These are phyloP conservation scores for Tephrocybe sp. DNA, from an alignment of 768 basidiomycete genomes.

Conservation along the genomic window DNA sequence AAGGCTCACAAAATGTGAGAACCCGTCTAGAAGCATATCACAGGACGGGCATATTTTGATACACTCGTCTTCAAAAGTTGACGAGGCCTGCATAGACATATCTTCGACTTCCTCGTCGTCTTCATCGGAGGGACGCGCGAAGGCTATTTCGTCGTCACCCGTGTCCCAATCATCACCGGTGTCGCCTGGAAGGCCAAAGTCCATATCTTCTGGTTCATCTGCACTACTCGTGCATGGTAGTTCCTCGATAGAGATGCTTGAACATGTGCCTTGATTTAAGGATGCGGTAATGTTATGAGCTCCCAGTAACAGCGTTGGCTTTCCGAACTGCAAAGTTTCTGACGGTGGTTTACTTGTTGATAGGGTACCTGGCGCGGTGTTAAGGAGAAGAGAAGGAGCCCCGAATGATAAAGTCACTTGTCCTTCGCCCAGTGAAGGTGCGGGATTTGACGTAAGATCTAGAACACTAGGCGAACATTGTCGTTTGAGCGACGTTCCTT, in stretches of 20 bases:
- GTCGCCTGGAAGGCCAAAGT: slow-evolving; percentile 29
- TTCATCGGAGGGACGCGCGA: slow-evolving; percentile 16
- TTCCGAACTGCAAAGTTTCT: slow-evolving; percentile 15
- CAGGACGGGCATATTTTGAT: slow-evolving; percentile 24
- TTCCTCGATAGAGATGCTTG: not conserved
- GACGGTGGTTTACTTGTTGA: not conserved
- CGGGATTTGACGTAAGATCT: not conserved
- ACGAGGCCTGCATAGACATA: slow-evolving; percentile 12
- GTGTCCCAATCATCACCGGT: slow-evolving; percentile 61
- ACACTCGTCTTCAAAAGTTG: slow-evolving; percentile 3
- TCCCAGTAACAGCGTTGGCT: slow-evolving; percentile 19
- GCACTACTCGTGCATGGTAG: not conserved
- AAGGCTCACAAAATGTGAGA: slow-evolving; percentile 18
- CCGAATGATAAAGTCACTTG: slow-evolving; percentile 16
- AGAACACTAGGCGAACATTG: not conserved
- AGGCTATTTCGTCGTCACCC: slow-evolving; percentile 63
- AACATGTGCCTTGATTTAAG: slow-evolving; percentile 1
- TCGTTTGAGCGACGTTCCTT: too few relatives aligned
- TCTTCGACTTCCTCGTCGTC: slow-evolving; percentile 26
- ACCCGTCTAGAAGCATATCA: slow-evolving; percentile 22
- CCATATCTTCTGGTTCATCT: slow-evolving; percentile 8
- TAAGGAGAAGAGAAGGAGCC: slow-evolving; percentile 18
- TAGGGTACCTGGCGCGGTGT: not conserved
- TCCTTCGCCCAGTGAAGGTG: not conserved
- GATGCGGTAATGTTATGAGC: slow-evolving; percentile 1